phyloP scores from a whole-genome alignment of 768 basidiomycete species.

The Hirschioporus abietinus region DNA sequence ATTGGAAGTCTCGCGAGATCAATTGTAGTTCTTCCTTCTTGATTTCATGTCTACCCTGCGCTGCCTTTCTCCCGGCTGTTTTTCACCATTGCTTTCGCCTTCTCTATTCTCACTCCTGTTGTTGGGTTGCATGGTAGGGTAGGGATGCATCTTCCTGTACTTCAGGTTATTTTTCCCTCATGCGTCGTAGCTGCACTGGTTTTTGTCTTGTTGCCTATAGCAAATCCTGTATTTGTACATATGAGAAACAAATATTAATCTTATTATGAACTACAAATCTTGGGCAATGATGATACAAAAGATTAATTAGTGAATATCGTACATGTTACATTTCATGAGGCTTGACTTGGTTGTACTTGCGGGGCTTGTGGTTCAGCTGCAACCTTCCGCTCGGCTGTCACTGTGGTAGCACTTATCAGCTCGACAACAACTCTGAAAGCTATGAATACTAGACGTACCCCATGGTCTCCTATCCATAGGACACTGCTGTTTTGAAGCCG shows the following conservation, averaged over 20 bases:
- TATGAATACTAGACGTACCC: slow-evolving; percentile 49
- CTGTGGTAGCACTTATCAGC: slow-evolving; percentile 20
- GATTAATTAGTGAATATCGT: too few species aligned
- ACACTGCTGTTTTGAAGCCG: slow-evolving; percentile 89
- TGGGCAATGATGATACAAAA: background rate
- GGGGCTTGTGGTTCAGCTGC: slow-evolving; percentile 8
- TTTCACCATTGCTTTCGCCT: background rate
- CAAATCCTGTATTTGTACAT: background rate
- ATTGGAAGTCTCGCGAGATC: background rate
- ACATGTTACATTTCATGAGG: background rate
- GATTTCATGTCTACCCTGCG: background rate
- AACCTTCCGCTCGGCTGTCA: slow-evolving; percentile 53
- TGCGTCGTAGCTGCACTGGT: background rate
- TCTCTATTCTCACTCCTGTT: background rate
- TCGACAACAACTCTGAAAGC: background rate
- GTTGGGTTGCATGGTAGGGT: too few species aligned
- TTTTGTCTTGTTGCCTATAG: background rate
- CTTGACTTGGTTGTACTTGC: too few species aligned
- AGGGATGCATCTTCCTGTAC: background rate
- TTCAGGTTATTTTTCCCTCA: background rate
- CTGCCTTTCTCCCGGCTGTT: background rate
- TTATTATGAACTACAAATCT: background rate
- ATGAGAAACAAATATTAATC: background rate
- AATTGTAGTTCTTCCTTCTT: background rate
- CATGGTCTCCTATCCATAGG: slow-evolving; percentile 96